Evolutionary conservation across 192 early-diverging fungal species (phyloP).

Genomic region (Lunasporangiospora selenospora): DNA sequence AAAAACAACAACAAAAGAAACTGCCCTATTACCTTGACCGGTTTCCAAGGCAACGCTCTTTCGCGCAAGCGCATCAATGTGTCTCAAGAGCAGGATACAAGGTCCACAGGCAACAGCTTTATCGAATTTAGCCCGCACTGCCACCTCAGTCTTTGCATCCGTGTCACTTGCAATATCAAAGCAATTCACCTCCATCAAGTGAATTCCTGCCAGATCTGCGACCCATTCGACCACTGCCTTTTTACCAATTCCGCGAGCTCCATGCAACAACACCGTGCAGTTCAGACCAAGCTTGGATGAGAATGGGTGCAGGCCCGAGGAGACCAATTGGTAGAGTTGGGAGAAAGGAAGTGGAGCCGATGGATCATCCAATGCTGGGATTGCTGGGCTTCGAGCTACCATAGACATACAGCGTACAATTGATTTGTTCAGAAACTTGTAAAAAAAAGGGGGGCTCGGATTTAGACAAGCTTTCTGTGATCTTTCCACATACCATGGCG

Average conservation of each 20-base stretch:
- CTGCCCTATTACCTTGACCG: constrained; percentile 67
- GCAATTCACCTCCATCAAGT: constrained; percentile 80
- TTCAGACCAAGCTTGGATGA: constrained; percentile 69
- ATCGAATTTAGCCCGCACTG: constrained; percentile 77
- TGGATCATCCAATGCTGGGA: constrained; percentile 39
- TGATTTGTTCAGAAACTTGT: no score
- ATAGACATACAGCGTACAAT: no score
- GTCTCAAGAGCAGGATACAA: constrained; percentile 81
- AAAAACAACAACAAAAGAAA: no score
- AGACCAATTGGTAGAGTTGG: constrained; percentile 64
- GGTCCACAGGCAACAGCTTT: constrained; percentile 80
- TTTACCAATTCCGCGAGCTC: constrained; percentile 87
- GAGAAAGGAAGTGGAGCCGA: constrained; percentile 48
- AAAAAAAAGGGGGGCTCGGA: no score
- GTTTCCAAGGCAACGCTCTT: constrained; percentile 63
- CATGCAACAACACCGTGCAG: constrained; percentile 79
- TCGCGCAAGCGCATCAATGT: constrained; percentile 79
- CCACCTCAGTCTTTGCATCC: constrained; percentile 79
- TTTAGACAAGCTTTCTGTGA: no score
- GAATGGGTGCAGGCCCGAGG: constrained; percentile 77
- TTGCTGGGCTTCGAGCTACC: constrained; percentile 31
- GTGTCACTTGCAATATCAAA: constrained; percentile 84
- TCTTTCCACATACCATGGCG: constrained; percentile 20
- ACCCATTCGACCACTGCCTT: constrained; percentile 69
- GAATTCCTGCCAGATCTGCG: constrained; percentile 76